Base-by-base conservation (phyloP, 140 eudicot species). In the Stevia rebaudiana region DNA sequence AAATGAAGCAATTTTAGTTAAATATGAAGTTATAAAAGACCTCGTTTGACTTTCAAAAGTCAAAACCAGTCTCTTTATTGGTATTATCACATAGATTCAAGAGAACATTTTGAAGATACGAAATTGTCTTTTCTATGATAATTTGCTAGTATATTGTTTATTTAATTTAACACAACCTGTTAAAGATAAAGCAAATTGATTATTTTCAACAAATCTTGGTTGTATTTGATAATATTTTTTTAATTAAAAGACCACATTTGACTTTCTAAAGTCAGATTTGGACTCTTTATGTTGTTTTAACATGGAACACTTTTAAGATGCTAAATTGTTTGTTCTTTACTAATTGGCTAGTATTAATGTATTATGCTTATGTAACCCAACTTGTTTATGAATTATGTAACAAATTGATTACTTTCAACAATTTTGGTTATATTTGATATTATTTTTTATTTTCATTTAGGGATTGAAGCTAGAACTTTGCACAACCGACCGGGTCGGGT, bases 381-480 rank as follows among this genome's bases (percentile, higher is more conserved):
- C 31, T 17, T 39, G 65, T 60, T 60, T 37, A 60, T 35, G 62
- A 61, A 60, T 35, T 53, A 61, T 69, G 48, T 22, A 70, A 17
- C 33, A 8, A 11, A 4, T 15, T 22, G 61, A 47, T 48, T 39
- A 40, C 25, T 62, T 35, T 46, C 13, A 11, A 25, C 25, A 49
- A 6, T 16, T 52, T 72, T 57, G 33, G 33, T 1, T 28, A 4
- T 28, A 28, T 4, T 53, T n/a, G 41, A 40, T 24, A 12, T 2
- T 35, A 9, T 22, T 2, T 71, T 76, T 36, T 42, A 55, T 25
- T 24, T 74, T 53, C 7, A 18, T 35, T 30, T 25, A 92, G 98
- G 98, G 98, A 7, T 76, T 88, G 80, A 88, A 88, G 83, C 90
- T 92, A 49, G 98, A 92, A 75, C 72, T 88, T 36, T 92, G 96